These are phyloP conservation scores for Fusarium sp. DNA, from an alignment of 2,329 filamentous ascomycete genomes.

Conservation along the genomic window DNA sequence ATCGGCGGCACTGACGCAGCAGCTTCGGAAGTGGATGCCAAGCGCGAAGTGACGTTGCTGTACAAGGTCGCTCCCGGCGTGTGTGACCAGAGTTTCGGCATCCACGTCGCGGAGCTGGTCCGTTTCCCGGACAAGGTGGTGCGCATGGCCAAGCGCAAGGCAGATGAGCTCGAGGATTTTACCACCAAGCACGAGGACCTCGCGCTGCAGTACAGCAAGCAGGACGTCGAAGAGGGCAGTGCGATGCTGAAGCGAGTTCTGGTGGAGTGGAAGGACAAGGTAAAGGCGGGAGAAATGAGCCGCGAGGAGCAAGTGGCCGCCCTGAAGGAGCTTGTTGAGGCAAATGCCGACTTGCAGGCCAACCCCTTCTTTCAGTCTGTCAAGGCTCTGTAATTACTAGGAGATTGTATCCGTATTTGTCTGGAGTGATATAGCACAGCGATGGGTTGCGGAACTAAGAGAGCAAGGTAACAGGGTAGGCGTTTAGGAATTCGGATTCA, in stretches of 20 bases:
- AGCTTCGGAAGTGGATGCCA: conserved; percentile 58
- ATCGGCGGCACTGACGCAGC: conserved; percentile 71
- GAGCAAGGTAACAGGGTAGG: conserved; percentile 11
- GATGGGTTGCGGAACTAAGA: not conserved
- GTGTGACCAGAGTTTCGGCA: conserved; percentile 97
- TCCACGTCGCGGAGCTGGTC: conserved; percentile 97
- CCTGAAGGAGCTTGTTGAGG: conserved; percentile 84
- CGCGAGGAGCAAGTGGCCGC: conserved; percentile 83
- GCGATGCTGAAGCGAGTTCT: conserved; percentile 87
- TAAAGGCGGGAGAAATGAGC: conserved; percentile 71
- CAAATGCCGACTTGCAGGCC: conserved; percentile 74
- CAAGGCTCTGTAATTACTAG: conserved; percentile 63
- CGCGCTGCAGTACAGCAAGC: conserved; percentile 77
- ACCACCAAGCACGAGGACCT: conserved; percentile 80
- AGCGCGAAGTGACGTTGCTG: conserved; percentile 91
- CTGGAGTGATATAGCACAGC: conserved; percentile 8
- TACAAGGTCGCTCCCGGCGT: conserved; percentile 98
- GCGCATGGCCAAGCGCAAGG: conserved; percentile 99
- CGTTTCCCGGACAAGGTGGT: conserved; percentile 97
- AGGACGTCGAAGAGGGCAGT: conserved; percentile 92
- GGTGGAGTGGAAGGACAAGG: conserved; percentile 86
- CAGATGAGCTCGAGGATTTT: conserved; percentile 98
- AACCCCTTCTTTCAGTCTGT: conserved; percentile 81
- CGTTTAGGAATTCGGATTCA: conserved; percentile 29
- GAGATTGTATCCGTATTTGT: not conserved